Base-by-base conservation (phyloP, 495 filamentous ascomycete species). In the Aspergillus coremiiformis region DNA sequence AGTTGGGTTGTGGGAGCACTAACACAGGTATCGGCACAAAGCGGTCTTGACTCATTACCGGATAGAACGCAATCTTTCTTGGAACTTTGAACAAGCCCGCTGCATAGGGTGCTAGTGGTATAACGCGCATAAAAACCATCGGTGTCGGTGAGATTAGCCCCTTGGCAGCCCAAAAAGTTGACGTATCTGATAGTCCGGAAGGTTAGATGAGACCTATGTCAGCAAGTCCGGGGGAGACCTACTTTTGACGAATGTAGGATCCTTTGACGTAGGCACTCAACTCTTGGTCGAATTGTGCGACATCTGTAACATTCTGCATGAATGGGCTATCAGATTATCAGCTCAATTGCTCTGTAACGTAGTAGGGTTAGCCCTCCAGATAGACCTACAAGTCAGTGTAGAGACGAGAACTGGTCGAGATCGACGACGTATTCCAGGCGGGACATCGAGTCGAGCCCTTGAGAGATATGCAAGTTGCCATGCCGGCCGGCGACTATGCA, bases 1-100 rank as follows among this genome's bases (percentile, higher is more conserved):
- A n/a, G 21, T n/a, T 15, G 46, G 44, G 24, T 20, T 14, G 33
- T 27, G 23, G 30, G 29, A 14, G 44, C 29, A 76, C 85, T 65
- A 72, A 93, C 90, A 70, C 94, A 99, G 61, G 89, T 79, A 44
- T 91, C 85, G 24, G 92, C 92, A 71, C 94, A 99, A 26, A 97
- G 75, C 4, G 94, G 93, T 39, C 76, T 70, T 5, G 87, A 83
- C 26, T 86, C 68, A 42, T 74, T 66, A 5, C 70, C 63, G 1
- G 84, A 79, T 29, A 95, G 71, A 14, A 72, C 65, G 68, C 94
- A 97, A 30, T 76, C 66, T n/a, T 62, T 53, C 57, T 84, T 83
- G 21, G 94, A 99, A 62, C 89, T 90, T 68, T 97, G 94, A 49
- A 99, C 80, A 65, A 99, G 86, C 53, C 87, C 82, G 77, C 91